Evolutionary conservation across 2,329 filamentous ascomycete species (phyloP), one percentile per base, ranked within the genome.

Genomic region (Erysiphe pulchra): DNA sequence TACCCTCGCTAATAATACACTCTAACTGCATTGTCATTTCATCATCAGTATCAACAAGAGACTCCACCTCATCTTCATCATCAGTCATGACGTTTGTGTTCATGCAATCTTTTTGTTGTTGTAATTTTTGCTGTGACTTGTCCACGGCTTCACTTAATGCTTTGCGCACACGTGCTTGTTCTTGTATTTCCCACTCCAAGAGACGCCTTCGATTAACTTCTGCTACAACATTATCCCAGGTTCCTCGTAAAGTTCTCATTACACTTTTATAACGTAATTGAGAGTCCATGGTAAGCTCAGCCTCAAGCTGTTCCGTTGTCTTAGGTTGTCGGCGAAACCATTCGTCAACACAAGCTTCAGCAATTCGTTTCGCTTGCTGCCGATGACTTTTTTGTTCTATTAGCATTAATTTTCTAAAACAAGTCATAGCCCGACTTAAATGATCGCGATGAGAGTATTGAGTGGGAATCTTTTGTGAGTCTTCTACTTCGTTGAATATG

Each of bases 391-490:
- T 73, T 53, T 85, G 80, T 59, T 98, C 90, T 47, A 75, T 72
- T 2, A 77, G 62, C 63, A 95, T 73, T 33, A 95, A 67, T 54
- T 76, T 80, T 42, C 82, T 75, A 53, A 95, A 87, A 53, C 86
- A 79, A 12, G 78, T 57, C 48, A 80, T 77, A 49, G 92, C 86
- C 42, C 77, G 77, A 41, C 80, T 67, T 45, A 95, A 68, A 57
- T 95, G 82, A 56, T 95, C 86, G 56, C 75, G 71, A 53, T 92
- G 85, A n/a, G 80, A 76, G 66, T 83, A 95, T 55, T 90, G 83
- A 0, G 75, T 71, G 0, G 81, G 81, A 54, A 92, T 80, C 47
- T 82, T 76, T 48, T 64, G 65, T 31, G 70, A 69, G 12, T 16
- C 16, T 12, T 74, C 66, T 50, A 90, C 81, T 0, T 81, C 80